phyloP scores from a whole-genome alignment of 1,139 yeast genomes.

The Saccharomyces hybrid region DNA sequence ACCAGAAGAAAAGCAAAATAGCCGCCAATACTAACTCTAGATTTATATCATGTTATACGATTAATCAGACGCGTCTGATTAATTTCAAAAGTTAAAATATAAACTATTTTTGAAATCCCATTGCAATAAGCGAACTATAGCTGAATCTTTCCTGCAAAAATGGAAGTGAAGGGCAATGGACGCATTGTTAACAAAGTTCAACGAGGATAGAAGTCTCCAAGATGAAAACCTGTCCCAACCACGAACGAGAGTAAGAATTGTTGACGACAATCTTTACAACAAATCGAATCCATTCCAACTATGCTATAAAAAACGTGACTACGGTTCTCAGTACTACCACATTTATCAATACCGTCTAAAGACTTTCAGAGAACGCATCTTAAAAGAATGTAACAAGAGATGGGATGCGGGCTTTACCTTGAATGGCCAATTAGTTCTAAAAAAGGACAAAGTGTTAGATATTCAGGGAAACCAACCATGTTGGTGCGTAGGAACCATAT shows the following conservation, averaged over 20 bases:
- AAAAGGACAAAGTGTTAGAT: constrained; percentile 66
- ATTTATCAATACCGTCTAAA: constrained; percentile 62
- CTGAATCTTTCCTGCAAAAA: neutral
- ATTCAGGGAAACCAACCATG: constrained; percentile 60
- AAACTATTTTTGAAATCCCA: neutral
- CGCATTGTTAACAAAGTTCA: constrained; percentile 12
- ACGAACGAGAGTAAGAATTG: constrained; percentile 10
- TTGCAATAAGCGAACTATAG: neutral
- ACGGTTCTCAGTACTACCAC: constrained; percentile 64
- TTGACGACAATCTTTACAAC: constrained; percentile 9
- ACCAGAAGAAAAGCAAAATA: neutral
- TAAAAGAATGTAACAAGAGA: constrained; percentile 39
- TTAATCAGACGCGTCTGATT: neutral
- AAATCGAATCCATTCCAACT: constrained; percentile 23
- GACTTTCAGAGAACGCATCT: constrained; percentile 47
- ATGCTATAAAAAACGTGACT: constrained; percentile 38
- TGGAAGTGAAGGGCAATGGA: constrained; percentile 9
- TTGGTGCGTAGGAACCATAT: constrained; percentile 89
- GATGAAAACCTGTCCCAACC: constrained; percentile 5
- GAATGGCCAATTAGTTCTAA: constrained; percentile 34
- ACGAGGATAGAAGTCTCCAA: constrained; percentile 9
- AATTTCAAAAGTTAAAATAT: neutral
- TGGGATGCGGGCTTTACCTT: constrained; percentile 45
- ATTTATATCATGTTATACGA: neutral
- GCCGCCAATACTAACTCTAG: neutral